These are phyloP conservation scores for Edaphochlamys debaryana DNA, from an alignment of 139 green algal genomes.

Conservation along the genomic window DNA sequence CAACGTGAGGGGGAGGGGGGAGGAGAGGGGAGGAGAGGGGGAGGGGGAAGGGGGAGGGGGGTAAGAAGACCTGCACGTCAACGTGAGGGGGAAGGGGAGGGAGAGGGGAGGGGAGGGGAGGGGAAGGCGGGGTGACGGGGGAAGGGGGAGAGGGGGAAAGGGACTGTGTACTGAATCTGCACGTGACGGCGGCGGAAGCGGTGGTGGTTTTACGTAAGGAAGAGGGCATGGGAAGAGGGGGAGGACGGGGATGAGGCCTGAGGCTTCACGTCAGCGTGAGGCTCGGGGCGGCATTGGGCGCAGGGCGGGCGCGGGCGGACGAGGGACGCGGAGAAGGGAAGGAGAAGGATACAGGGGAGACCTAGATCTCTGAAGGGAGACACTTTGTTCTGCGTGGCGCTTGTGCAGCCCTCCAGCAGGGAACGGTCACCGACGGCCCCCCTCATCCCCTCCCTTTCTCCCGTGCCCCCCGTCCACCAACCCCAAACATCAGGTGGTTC, in stretches of 20 bases:
- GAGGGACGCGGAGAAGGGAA: too few relatives aligned
- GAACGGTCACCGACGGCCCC: too few relatives aligned
- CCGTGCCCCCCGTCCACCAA: too few relatives aligned
- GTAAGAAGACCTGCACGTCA: constrained; percentile 92
- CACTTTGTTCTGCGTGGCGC: too few relatives aligned
- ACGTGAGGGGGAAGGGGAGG: constrained; percentile 81
- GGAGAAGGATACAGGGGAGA: too few relatives aligned
- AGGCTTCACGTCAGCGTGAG: constrained; percentile 92
- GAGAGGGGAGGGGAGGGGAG: constrained; percentile 8
- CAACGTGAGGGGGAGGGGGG: constrained; percentile 85
- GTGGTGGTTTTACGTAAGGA: too few relatives aligned
- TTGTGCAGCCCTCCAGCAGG: too few relatives aligned
- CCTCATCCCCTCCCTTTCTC: too few relatives aligned
- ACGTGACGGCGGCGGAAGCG: constrained; percentile 81
- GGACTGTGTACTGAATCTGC: constrained; percentile 89
- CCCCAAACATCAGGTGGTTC: constrained; percentile 33
- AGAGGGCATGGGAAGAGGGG: not conserved
- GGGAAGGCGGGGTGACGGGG: too few relatives aligned
- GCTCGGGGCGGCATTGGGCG: too few relatives aligned
- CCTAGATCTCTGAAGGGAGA: too few relatives aligned
- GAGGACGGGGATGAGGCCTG: not conserved
- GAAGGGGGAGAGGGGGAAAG: constrained; percentile 69
- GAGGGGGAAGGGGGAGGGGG: not conserved
- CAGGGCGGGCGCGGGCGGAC: too few relatives aligned
- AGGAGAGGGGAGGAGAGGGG: not conserved